These are phyloP conservation scores for Cercospora brassicicola DNA, from an alignment of 2,329 filamentous ascomycete genomes.

Conservation along the genomic window DNA sequence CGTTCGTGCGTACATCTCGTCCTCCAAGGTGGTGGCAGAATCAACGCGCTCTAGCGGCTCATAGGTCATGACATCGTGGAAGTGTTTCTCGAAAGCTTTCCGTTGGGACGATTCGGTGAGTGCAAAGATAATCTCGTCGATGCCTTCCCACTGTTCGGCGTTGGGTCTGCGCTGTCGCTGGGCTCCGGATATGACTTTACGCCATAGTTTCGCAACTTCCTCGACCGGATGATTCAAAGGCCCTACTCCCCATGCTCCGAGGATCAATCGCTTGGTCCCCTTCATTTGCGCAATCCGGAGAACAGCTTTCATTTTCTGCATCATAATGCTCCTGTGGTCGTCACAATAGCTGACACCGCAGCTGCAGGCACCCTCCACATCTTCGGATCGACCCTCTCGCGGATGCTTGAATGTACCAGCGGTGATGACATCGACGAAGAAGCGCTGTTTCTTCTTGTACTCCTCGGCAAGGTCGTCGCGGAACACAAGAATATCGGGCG, in stretches of 20 bases:
- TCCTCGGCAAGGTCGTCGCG: slow-evolving; percentile 46
- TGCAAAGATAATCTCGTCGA: slow-evolving; percentile 60
- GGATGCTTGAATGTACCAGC: slow-evolving; percentile 62
- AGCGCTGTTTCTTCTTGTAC: slow-evolving; percentile 52
- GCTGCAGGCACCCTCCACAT: slow-evolving; percentile 38
- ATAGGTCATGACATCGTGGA: slow-evolving; percentile 32
- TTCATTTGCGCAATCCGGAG: slow-evolving; percentile 54
- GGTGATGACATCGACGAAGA: slow-evolving; percentile 59
- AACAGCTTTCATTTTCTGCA: slow-evolving; percentile 59
- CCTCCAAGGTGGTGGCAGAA: slow-evolving; percentile 8
- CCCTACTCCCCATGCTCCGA: slow-evolving; percentile 67
- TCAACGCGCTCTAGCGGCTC: slow-evolving; percentile 22
- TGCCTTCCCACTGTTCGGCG: slow-evolving; percentile 44
- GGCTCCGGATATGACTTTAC: slow-evolving; percentile 41
- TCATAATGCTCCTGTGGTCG: slow-evolving; percentile 53
- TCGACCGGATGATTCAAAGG: slow-evolving; percentile 62
- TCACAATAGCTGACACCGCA: slow-evolving; percentile 47
- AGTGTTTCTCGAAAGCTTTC: slow-evolving; percentile 49
- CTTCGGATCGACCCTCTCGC: slow-evolving; percentile 44
- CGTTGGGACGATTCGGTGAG: slow-evolving; percentile 57
- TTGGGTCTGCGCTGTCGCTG: slow-evolving; percentile 38
- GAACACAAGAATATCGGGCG: slow-evolving; percentile 61
- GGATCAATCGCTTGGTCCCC: slow-evolving; percentile 53
- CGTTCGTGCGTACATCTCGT: slow-evolving; percentile 23
- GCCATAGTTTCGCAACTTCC: slow-evolving; percentile 60